These are phyloP conservation scores for Pythium apleroticum DNA, from an alignment of 352 stramenopile genomes.

Conservation along the genomic window DNA sequence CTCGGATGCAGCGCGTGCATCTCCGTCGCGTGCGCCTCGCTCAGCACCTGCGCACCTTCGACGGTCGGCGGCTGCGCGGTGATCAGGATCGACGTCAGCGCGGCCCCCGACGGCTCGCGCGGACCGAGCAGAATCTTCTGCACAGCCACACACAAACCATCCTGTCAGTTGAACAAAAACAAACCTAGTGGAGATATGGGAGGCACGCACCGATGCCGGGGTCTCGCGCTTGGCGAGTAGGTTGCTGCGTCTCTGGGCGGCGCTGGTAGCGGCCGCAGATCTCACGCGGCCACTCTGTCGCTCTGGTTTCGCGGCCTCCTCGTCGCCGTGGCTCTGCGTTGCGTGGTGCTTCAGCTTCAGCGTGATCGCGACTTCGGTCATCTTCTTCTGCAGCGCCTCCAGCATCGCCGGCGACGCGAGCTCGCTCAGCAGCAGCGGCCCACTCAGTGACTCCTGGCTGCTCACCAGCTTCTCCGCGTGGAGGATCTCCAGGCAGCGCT, in stretches of 20 bases:
- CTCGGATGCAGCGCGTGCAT: conserved; percentile 38
- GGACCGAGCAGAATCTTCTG: conserved; percentile 60
- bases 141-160: neutral
- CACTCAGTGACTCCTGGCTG: conserved; percentile 15
- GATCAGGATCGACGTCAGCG: conserved; percentile 44
- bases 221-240: conserved; percentile 48
- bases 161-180: too few relatives aligned
- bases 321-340: neutral
- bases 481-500: conserved; percentile 63
- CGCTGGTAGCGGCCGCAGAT: conserved; percentile 9
- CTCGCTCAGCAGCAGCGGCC: conserved; percentile 48
- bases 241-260: conserved; percentile 41
- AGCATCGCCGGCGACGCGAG: conserved; percentile 44
- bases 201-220: conserved; percentile 35
- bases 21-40: conserved; percentile 41
- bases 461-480: conserved; percentile 43
- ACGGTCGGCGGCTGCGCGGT: conserved; percentile 51
- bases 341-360: conserved; percentile 53
- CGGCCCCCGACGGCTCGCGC: conserved; percentile 46
- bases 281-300: neutral
- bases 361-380: conserved; percentile 60
- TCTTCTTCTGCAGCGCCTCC: conserved; percentile 63
- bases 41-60: conserved; percentile 45
- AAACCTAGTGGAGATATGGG: too few relatives aligned
- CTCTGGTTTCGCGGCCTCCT: neutral